Conservation (phyloP, 2,329 filamentous ascomycete genomes). For the Colletotrichum eremochloae region DNA sequence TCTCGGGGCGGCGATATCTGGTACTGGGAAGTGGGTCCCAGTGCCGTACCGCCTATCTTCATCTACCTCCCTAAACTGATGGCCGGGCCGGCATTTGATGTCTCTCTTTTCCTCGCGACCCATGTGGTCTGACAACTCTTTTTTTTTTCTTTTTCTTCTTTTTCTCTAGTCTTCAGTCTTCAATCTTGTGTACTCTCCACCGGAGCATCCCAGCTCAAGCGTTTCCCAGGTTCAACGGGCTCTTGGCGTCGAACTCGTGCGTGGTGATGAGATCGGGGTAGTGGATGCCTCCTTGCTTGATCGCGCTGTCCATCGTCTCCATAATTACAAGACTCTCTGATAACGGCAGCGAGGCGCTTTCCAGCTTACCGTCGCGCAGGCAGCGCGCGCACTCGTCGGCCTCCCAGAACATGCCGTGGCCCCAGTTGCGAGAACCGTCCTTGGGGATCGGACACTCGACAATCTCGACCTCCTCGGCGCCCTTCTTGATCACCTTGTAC, state of each 20-base stretch:
- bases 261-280: slow-evolving; percentile 70
- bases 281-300: slow-evolving; percentile 65
- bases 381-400: slow-evolving; percentile 84
- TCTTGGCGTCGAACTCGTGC: slow-evolving; percentile 70
- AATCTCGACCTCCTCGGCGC: slow-evolving; percentile 61
- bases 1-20: slow-evolving; percentile 7
- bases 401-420: slow-evolving; percentile 92
- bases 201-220: slow-evolving; percentile 33
- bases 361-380: slow-evolving; percentile 80
- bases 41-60: neutral
- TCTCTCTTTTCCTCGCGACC: neutral
- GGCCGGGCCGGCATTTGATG: neutral
- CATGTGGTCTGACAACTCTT: too few relatives aligned
- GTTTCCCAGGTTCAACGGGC: slow-evolving; percentile 71
- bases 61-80: neutral
- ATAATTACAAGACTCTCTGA: slow-evolving; percentile 88
- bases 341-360: slow-evolving; percentile 79
- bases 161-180: neutral
- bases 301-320: slow-evolving; percentile 74
- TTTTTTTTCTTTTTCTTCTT: neutral
- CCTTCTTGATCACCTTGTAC: slow-evolving; percentile 73
- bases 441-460: slow-evolving; percentile 67
- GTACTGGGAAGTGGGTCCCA: slow-evolving; percentile 1
- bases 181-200: neutral
- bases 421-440: slow-evolving; percentile 64